Base-by-base conservation (phyloP, 1,139 yeast genomes). In the Magnusiomyces ingens region DNA sequence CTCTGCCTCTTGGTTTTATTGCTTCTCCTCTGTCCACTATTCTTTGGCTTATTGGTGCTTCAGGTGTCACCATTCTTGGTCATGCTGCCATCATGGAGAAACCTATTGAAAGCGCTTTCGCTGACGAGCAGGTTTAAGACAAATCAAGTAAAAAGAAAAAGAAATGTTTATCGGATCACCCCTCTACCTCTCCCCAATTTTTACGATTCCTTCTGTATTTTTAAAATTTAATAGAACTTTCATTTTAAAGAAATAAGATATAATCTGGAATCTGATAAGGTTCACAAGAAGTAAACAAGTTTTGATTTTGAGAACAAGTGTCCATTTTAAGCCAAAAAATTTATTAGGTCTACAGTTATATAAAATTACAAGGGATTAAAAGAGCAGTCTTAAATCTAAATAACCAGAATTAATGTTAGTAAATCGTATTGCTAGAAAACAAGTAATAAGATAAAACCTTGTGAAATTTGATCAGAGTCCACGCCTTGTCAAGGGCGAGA, bases 401-500 rank as follows among this genome's bases (percentile, higher is more conserved):
- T 8, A 26, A 40, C 43, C 12, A 40, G 17, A 15, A n/a, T 6
- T 2, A 8, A 45, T 32, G 29, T 21, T 29, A 10, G 38, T 29
- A 17, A 36, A 32, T 18, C 19, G 11, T 35, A 15, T 17, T 2
- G 40, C 22, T 32, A 26, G 26, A 32, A 35, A 17, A 35, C 29
- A 45, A 22, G 17, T 17, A 22, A 48, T 21, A 17, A 21, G 21
- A 41, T 21, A 41, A 48, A 17, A 15, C 11, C 11, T 29, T 48
- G 41, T 48, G 21, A 48, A 19, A 19, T 41, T 18, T 12, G 21
- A 45, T 45, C 48, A 45, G 48, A 17, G 29, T 45, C 93, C 94
- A 85, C 89, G 96, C 97, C 97, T 87, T 85, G 98, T 91, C 96
- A 91, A 81, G 88, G 97, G 97, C 97, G 77, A 73, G 73, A 71